phyloP scores from a whole-genome alignment of 768 basidiomycete species.

The Phallus indusiatus region DNA sequence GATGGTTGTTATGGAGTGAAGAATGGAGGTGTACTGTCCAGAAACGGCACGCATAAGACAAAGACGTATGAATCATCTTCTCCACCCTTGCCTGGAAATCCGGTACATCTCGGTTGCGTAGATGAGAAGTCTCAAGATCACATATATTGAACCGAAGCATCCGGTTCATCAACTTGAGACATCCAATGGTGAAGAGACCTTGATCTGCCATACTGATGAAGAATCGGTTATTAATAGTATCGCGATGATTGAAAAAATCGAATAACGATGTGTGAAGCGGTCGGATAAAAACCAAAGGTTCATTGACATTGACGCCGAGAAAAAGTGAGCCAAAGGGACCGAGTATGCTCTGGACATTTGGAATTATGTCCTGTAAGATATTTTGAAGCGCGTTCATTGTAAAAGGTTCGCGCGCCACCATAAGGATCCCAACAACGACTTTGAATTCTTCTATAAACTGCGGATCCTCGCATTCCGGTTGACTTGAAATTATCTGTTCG shows the following conservation, averaged over 20 bases:
- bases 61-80: neutral
- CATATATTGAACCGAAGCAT: neutral
- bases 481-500: slow-evolving; percentile 13
- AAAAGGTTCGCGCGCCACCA: slow-evolving; percentile 19
- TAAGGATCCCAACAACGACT: slow-evolving; percentile 16
- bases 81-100: neutral
- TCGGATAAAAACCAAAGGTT: slow-evolving; percentile 11
- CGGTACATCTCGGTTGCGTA: neutral
- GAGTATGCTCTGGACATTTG: neutral
- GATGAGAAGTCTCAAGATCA: neutral
- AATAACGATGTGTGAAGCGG: slow-evolving; percentile 20
- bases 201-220: slow-evolving; percentile 15
- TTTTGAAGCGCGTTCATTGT: slow-evolving; percentile 4
- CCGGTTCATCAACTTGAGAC: neutral
- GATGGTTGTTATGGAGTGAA: neutral
- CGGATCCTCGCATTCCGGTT: slow-evolving; percentile 10
- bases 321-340: slow-evolving; percentile 10
- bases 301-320: slow-evolving; percentile 12
- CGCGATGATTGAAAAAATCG: slow-evolving; percentile 16
- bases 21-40: neutral
- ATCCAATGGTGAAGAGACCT: slow-evolving; percentile 14
- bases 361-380: slow-evolving; percentile 11
- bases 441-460: slow-evolving; percentile 10
- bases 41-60: neutral
- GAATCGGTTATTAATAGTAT: slow-evolving; percentile 11